Evolutionary conservation across 2,329 filamentous ascomycete species (phyloP), one percentile per base, ranked within the genome.

Genomic region (Ceratocystiopsis minuta): DNA sequence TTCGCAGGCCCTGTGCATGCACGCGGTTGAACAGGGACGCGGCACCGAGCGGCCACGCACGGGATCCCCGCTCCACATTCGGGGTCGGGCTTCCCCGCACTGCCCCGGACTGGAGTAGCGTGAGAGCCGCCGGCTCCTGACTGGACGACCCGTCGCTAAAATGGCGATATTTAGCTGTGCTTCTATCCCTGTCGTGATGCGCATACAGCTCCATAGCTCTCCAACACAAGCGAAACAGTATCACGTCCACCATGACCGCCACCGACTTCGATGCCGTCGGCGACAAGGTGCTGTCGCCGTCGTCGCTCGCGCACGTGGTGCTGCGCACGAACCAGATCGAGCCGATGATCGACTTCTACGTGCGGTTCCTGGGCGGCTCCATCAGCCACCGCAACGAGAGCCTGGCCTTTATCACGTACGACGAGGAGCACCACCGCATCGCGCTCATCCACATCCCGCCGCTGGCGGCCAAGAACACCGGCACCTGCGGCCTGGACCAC

Each of bases 381-480:
- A 45, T 55, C 9, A 45, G 48, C 24, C 49, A 49, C 43, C 47
- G 54, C 32, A 54, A 48, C 36, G 47, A 53, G 2, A 32, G 34
- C 7, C 31, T 61, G 31, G 43, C 57, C 0, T 67, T 66, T 46
- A 45, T 67, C 31, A 54, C 55, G 9, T 67, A 63, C 53, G 64
- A 67, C 49, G 53, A 63, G 0, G 64, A 67, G 49, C 64, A 67
- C 46, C 65, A 68, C 49, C 63, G 65, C 34, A 54, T 67, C 28
- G 64, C 61, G 14, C 54, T 68, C 34, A n/a, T 55, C 16, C 40
- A 44, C 4, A 33, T 59, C 9, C 57, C 58, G 0, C 3, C 16
- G 31, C 34, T 32, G 24, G 34, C 34, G 6, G 3, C 28, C 36
- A 54, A 54, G 38, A 46, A 49, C 7, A 43, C 37, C 7, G 46